Evolutionary conservation across 352 stramenopile species (phyloP).

Genomic region (Lagenidium sp.): DNA sequence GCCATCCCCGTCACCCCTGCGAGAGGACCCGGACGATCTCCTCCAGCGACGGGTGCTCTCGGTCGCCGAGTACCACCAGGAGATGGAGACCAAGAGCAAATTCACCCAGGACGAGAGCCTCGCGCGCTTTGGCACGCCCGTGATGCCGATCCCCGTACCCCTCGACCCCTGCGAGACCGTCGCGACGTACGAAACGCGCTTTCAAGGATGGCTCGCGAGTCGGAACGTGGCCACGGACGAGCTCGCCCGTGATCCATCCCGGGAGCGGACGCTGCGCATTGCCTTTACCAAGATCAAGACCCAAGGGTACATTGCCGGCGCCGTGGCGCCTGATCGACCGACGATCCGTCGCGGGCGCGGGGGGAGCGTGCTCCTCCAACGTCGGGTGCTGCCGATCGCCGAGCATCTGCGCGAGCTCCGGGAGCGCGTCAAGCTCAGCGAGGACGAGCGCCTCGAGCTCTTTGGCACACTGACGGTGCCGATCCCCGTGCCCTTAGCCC

Average conservation of each 20-base stretch:
- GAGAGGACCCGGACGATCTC: no score
- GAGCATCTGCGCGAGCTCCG: no score
- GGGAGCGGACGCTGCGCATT: not conserved
- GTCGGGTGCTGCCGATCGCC: no score
- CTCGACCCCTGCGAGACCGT: constrained; percentile 6
- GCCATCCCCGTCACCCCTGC: no score
- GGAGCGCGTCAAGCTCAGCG: not conserved
- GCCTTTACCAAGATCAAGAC: not conserved
- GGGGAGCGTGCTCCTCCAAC: no score
- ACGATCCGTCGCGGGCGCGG: no score
- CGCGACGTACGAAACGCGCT: constrained; percentile 4
- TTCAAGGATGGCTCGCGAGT: constrained; percentile 1
- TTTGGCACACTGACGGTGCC: not conserved
- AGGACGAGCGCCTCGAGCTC: not conserved
- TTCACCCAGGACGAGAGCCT: not conserved
- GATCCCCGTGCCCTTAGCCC: constrained; percentile 5
- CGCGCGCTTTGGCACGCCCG: not conserved
- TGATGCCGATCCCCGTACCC: constrained; percentile 3
- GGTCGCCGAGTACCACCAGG: no score
- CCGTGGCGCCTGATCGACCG: no score
- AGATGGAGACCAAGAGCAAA: no score
- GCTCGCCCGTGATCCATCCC: not conserved
- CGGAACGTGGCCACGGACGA: not conserved
- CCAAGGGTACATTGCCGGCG: no score
- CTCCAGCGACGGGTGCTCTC: no score